phyloP scores from a whole-genome alignment of 345 rosid species.

The Mangifera indica region DNA sequence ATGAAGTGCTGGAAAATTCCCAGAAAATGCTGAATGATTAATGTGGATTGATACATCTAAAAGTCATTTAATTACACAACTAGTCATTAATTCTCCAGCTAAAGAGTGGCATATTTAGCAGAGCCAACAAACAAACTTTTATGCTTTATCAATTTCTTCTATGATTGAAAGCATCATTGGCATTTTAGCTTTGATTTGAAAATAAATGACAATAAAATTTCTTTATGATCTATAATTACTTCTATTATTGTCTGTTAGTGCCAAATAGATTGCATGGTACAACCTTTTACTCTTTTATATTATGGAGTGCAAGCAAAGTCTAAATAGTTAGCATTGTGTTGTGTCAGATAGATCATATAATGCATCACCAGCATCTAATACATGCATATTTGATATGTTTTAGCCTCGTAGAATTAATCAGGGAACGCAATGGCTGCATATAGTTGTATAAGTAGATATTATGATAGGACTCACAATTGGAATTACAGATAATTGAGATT shows the following conservation, averaged over 20 bases:
- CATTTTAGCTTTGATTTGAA: background rate
- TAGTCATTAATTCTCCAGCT: background rate
- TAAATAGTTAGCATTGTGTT: too few species aligned
- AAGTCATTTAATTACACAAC: background rate
- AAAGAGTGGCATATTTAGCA: background rate
- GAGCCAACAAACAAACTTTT: background rate
- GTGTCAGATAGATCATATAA: too few species aligned
- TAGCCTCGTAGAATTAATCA: too few species aligned
- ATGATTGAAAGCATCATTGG: background rate
- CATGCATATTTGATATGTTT: too few species aligned
- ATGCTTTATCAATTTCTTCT: background rate
- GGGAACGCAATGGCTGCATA: too few species aligned
- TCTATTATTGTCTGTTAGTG: background rate
- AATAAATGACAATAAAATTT: background rate
- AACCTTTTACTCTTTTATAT: too few species aligned
- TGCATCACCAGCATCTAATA: too few species aligned
- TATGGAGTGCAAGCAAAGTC: too few species aligned
- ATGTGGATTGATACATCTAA: background rate
- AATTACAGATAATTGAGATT: too few species aligned
- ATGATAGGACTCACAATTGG: too few species aligned
- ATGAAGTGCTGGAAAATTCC: background rate
- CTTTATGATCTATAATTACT: background rate
- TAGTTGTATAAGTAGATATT: too few species aligned
- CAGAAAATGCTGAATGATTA: background rate
- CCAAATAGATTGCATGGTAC: too few species aligned